Evolutionary conservation across 768 basidiomycete species (phyloP), one percentile per base, ranked within the genome.

Genomic region (Boletus reticuloceps): DNA sequence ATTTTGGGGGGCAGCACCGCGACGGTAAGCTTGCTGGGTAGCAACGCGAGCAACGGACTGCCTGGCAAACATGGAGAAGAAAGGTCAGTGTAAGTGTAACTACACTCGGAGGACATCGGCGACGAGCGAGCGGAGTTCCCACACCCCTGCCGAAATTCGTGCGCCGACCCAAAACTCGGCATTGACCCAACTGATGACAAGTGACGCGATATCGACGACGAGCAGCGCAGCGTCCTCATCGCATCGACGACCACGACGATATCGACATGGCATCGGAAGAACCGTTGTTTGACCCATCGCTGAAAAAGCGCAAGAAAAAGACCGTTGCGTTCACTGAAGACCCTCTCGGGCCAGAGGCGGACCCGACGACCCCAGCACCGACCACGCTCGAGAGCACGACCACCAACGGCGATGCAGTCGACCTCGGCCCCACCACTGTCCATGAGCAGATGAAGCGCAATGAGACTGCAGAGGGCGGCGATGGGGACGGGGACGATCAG

Each of bases 281-380:
- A 76, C 90, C 89, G 0, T 68, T 91, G 20, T 93, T 92, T 64
- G 89, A 93, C 64, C 87, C 87, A 1, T 89, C 89, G 43, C 79
- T 92, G 59, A 91, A 89, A 73, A 91, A 91, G 74, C 82, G 85
- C 64, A 93, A 91, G 81, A 93, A 93, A 75, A 91, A 92, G 74
- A 80, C 79, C 17, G 91, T 93, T 32, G 89, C 86, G 17, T 92
- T 93, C 72, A 85, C 84, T 0, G 91, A 91, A 67, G 89, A 93
- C 66, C 89, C 91, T 0, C 79, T 91, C 11, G 88, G 88, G 39
- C 82, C 88, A 56, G 91, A 89, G 38, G 88, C 84, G 36, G 91
- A 93, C 69, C 90, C 90, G 29, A 92, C 90, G 6, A 78, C 81
- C 39, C 90, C 91, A 25, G 83, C 87, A 13, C 91, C 89, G 27